Base-by-base conservation (phyloP, 805 yeast species). In the Lipomyces starkeyi region DNA sequence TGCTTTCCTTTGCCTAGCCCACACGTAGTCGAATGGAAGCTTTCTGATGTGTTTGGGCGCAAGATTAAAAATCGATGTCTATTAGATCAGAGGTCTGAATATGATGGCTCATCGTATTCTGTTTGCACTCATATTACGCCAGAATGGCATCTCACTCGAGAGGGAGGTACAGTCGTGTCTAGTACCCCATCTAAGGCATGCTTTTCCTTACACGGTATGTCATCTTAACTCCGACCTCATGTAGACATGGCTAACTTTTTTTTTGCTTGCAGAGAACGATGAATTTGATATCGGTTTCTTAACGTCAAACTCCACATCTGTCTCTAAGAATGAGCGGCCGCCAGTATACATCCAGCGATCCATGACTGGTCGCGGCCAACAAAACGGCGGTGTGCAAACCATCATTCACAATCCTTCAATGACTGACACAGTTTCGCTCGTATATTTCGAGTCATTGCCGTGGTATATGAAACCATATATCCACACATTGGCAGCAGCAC, bases 381-480 rank as follows among this genome's bases (percentile, higher is more conserved):
- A 92, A 75, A 84, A 86, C 68, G 98, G 98, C 66, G 97, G 97
- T 0, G 82, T 94, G 69, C 87, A 97, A 76, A 85, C 90, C 0
- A 90, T 88, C 11, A 84, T 94, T 74, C 80, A 80, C n/a, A 95
- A 94, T 76, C 91, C 92, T 0, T 79, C 87, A 0, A 72, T 71
- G 2, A 72, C 79, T 6, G 77, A 79, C 4, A 78, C 85, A 0
- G 83, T 87, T 2, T 77, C 78, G 1, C 81, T 93, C 58, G 78
- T 87, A 0, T 90, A 91, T 73, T 88, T 87, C 73, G 98, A 95
- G 77, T 83, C 92, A 0, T 81, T 93, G 35, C 99, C 99, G 0
- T 95, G 98, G 98, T 95, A 86, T 77, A 88, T 93, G 87, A 85
- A 94, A 72, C 78, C 91, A 1, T 95, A 90, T 75, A 78, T 95